These are phyloP conservation scores for Ilyonectria mors-panacis DNA, from an alignment of 2,329 filamentous ascomycete species.

Conservation along the genomic window DNA sequence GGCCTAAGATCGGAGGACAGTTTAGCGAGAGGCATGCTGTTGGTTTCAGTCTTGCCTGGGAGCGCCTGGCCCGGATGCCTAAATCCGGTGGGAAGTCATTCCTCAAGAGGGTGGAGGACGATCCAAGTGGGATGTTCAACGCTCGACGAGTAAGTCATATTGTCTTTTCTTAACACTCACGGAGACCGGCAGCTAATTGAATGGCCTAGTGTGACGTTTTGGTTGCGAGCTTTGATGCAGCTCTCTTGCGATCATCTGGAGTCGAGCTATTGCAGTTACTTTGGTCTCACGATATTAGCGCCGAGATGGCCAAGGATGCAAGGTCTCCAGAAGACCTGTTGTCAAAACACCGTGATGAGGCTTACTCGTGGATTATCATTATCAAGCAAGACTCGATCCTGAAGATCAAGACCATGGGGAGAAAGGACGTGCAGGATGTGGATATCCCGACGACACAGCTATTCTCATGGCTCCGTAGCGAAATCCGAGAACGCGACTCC, in stretches of 20 bases:
- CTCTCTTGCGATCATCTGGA: conserved; percentile 81
- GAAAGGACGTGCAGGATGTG: conserved; percentile 81
- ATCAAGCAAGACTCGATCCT: conserved; percentile 84
- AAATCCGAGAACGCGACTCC: conserved; percentile 84
- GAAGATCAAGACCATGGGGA: conserved; percentile 84
- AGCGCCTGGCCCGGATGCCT: conserved; percentile 79
- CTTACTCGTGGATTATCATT: conserved; percentile 89
- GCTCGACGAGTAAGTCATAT: conserved; percentile 71
- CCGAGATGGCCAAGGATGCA: conserved; percentile 87
- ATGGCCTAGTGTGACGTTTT: conserved; percentile 82
- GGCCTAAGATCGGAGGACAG: conserved; percentile 75
- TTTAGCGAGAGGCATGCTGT: conserved; percentile 84
- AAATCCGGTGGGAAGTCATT: conserved; percentile 70
- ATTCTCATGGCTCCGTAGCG: conserved; percentile 83
- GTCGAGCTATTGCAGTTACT: conserved; percentile 83
- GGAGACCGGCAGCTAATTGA: conserved; percentile 5
- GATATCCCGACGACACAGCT: conserved; percentile 84
- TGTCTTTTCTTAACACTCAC: neutral
- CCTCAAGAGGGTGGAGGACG: conserved; percentile 79
- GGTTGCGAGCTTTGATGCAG: conserved; percentile 87
- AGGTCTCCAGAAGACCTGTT: conserved; percentile 85
- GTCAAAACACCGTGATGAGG: conserved; percentile 81
- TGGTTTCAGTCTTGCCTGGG: conserved; percentile 92
- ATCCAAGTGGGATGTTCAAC: conserved; percentile 70
- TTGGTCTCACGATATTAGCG: conserved; percentile 88